phyloP scores from a whole-genome alignment of 495 filamentous ascomycete genomes.

The Neurospora sp. region DNA sequence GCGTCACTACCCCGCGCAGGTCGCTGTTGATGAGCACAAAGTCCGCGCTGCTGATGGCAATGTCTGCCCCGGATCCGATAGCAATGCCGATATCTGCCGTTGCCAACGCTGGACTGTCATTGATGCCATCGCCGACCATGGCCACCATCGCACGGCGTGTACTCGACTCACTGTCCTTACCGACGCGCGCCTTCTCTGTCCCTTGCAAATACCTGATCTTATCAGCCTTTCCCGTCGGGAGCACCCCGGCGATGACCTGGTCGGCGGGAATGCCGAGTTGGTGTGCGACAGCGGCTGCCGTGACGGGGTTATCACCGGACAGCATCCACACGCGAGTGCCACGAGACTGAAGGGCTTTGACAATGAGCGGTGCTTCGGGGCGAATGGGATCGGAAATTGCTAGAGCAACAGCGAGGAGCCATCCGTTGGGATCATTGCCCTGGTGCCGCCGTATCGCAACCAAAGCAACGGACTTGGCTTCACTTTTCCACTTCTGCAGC shows the following conservation, averaged over 20 bases:
- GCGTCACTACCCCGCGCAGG: conserved; percentile 56
- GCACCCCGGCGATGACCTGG: conserved; percentile 79
- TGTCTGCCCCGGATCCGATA: conserved; percentile 73
- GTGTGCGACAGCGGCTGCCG: conserved; percentile 65
- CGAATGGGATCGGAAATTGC: conserved; percentile 67
- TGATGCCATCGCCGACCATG: conserved; percentile 77
- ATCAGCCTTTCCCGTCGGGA: conserved; percentile 76
- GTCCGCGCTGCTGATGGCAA: conserved; percentile 70
- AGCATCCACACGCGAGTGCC: conserved; percentile 81
- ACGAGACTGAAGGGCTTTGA: conserved; percentile 54
- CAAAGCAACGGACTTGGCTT: conserved; percentile 67
- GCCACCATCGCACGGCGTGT: conserved; percentile 31
- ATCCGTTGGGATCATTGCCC: conserved; percentile 8
- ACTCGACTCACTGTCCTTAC: conserved; percentile 12
- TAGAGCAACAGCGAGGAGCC: conserved; percentile 39
- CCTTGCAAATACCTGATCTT: conserved; percentile 73
- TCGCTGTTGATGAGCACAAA: conserved; percentile 78
- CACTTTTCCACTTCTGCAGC: conserved; percentile 55
- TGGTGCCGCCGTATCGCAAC: conserved; percentile 37
- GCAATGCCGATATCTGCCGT: conserved; percentile 76
- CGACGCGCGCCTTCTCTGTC: conserved; percentile 31
- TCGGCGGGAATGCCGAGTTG: conserved; percentile 62
- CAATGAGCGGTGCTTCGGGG: conserved; percentile 56
- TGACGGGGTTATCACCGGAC: conserved; percentile 71
- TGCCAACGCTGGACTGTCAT: conserved; percentile 75